These are phyloP conservation scores for Berberis vulgaris DNA, from an alignment of 164 flowering plant genomes.

Conservation along the genomic window DNA sequence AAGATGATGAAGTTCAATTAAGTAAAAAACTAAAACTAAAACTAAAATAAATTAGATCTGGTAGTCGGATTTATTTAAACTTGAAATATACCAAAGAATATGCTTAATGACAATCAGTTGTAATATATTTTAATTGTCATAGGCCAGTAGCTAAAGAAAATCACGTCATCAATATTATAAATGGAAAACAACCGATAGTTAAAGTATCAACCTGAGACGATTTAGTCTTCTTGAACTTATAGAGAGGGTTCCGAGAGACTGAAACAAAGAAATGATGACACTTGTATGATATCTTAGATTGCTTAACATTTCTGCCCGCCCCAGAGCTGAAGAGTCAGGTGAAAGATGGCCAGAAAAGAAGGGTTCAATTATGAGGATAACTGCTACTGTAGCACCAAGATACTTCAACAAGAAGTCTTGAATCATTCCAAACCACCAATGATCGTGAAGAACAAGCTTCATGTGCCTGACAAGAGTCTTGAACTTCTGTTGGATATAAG, in stretches of 20 bases:
- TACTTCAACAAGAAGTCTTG: slow-evolving; percentile 95
- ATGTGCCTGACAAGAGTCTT: slow-evolving; percentile 59
- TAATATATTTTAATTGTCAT: too few species aligned
- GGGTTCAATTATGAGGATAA: slow-evolving; percentile 91
- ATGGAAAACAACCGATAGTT: too few species aligned
- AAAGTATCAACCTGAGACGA: slow-evolving; percentile 71
- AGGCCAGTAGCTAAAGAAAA: too few species aligned
- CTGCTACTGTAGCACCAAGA: slow-evolving; percentile 98
- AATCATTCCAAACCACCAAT: slow-evolving; percentile 99
- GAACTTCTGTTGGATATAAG: slow-evolving; percentile 81
- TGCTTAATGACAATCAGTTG: too few species aligned
- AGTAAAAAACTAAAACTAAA: too few species aligned
- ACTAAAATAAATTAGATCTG: too few species aligned
- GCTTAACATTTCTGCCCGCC: slow-evolving; percentile 99
- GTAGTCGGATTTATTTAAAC: too few species aligned
- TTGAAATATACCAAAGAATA: too few species aligned
- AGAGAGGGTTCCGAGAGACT: slow-evolving; percentile 91
- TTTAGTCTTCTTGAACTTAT: slow-evolving; percentile 82
- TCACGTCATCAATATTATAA: too few species aligned
- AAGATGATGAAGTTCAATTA: too few species aligned
- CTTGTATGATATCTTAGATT: slow-evolving; percentile 97
- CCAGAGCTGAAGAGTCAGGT: slow-evolving; percentile 84
- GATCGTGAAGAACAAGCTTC: slow-evolving; percentile 81
- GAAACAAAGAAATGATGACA: slow-evolving; percentile 91
- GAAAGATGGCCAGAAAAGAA: slow-evolving; percentile 85